phyloP scores from a whole-genome alignment of 2,329 filamentous ascomycete genomes.

The Penicillium sumatraense region DNA sequence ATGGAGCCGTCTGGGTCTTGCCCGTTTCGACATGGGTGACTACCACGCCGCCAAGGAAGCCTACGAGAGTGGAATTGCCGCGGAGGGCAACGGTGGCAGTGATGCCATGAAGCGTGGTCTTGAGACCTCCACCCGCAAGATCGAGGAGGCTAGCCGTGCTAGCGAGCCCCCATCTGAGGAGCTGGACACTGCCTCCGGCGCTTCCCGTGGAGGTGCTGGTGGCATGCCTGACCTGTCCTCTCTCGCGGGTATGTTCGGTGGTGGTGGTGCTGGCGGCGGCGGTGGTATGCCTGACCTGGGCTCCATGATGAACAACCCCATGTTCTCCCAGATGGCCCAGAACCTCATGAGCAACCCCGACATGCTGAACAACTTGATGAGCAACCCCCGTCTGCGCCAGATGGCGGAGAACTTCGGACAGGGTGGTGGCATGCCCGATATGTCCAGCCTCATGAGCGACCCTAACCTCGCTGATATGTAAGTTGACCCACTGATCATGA shows the following conservation, averaged over 20 bases:
- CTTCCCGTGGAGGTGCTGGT: conserved; percentile 47
- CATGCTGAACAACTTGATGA: conserved; percentile 89
- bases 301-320: conserved; percentile 93
- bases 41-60: conserved; percentile 92
- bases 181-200: conserved; percentile 55
- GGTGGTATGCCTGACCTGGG: conserved; percentile 84
- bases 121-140: conserved; percentile 87
- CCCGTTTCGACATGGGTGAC: conserved; percentile 88
- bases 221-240: conserved; percentile 74
- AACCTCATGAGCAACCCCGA: conserved; percentile 97
- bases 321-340: conserved; percentile 97
- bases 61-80: conserved; percentile 88
- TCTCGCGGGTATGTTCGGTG: conserved; percentile 73
- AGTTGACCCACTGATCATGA: conserved; percentile 49
- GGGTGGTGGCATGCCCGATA: conserved; percentile 87
- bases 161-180: conserved; percentile 55
- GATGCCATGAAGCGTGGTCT: conserved; percentile 97
- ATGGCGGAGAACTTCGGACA: conserved; percentile 79
- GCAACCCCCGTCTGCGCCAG: conserved; percentile 83
- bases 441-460: conserved; percentile 85
- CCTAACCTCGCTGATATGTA: conserved; percentile 91
- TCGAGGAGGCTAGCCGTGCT: conserved; percentile 75
- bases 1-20: conserved; percentile 91
- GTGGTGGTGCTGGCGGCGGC: conserved; percentile 58
- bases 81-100: conserved; percentile 90